phyloP scores from a whole-genome alignment of 208 protist genomes.

The Naegleria fowleri region DNA sequence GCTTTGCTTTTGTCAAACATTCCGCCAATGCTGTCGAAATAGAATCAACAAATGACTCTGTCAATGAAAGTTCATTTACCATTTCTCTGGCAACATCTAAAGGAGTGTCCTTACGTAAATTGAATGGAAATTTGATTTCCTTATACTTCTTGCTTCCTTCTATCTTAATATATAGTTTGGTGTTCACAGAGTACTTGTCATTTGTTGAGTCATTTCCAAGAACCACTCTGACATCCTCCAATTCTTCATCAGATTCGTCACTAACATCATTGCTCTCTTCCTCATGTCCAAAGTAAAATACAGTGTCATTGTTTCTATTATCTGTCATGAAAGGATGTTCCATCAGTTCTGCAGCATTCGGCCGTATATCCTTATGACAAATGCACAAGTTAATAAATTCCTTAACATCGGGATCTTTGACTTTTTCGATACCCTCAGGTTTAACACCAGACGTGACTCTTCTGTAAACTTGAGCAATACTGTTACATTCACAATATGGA shows the following conservation, averaged over 20 bases:
- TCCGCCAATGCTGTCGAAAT: neutral
- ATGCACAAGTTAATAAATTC: conserved; percentile 38
- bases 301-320: neutral
- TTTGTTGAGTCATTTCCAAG: neutral
- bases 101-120: neutral
- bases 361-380: conserved; percentile 26
- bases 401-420: neutral
- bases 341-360: conserved; percentile 31
- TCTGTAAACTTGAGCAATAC: conserved; percentile 62
- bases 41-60: neutral
- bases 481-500: conserved; percentile 70
- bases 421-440: conserved; percentile 18
- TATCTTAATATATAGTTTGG: neutral
- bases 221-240: neutral
- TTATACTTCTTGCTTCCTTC: neutral
- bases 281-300: neutral
- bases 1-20: neutral
- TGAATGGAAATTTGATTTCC: conserved; percentile 16
- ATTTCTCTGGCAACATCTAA: neutral
- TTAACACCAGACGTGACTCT: conserved; percentile 39
- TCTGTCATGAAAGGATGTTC: conserved; percentile 29
- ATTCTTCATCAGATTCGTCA: neutral
- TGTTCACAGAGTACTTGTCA: neutral
- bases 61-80: neutral
- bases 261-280: neutral